Evolutionary conservation across 2,329 filamentous ascomycete species (phyloP), one percentile per base, ranked within the genome.

Genomic region (Macrophomina phaseolina): DNA sequence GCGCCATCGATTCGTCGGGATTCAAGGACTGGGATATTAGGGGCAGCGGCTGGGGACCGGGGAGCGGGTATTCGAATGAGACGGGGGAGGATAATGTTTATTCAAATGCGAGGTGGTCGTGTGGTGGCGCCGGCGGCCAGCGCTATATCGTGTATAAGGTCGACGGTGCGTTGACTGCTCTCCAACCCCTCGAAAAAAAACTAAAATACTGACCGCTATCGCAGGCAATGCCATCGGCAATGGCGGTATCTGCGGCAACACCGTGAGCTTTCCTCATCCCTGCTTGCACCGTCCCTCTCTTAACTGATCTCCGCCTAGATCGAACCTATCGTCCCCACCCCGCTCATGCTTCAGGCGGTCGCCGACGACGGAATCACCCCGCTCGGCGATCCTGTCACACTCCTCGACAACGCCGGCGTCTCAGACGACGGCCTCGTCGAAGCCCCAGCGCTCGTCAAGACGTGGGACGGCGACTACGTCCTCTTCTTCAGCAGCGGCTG

Each of bases 401-500:
- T 87, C 14, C 74, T 86, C 60, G 78, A 86, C 72, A 79, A 83
- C 36, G 75, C 73, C 18, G 73, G 74, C n/a, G 45, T 62, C n/a
- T 46, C 65, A 9, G 74, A 71, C 9, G 84, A 86, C 71, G 85
- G 84, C 9, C 77, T 90, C 1, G 82, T 90, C 23, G 88, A 90
- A 75, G 89, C 88, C 18, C 89, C 89, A 0, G 82, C 81, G 63
- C 71, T 90, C 23, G 76, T 87, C 12, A 75, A 75, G 23, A 78
- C 79, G 3, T 72, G 70, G 0, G 80, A 81, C 18, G 84, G 84
- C 2, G 78, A 80, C 11, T 90, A 90, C 72, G 81, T 87, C 63
- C 77, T 90, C 55, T 89, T 90, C 73, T 90, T 85, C 76, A 88
- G 85, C 71, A 85, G 83, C 55, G 84, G 89, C 66, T 89, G 87